Percentiles rank a stretch among this genome's conserved stretches.
phyloP scores from a whole-genome alignment of 2,329 filamentous ascomycete species.

The Stagonosporopsis cucurbitacearum region DNA sequence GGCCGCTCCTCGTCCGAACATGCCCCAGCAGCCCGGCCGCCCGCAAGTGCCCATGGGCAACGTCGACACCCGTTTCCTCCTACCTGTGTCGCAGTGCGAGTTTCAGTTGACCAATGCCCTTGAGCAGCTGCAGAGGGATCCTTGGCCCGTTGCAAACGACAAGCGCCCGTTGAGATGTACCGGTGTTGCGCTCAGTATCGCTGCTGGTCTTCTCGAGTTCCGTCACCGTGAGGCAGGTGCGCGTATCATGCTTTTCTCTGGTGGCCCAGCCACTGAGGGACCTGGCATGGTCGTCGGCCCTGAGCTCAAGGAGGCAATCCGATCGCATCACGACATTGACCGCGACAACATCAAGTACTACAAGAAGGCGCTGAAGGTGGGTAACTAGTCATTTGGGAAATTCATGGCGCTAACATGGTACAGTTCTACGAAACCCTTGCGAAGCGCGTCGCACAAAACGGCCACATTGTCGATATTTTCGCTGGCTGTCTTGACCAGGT shows the following conservation, averaged over 20 bases:
- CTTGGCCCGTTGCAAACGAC: conserved; percentile 96
- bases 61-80: conserved; percentile 85
- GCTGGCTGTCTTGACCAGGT: conserved; percentile 97
- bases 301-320: conserved; percentile 93
- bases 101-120: conserved; percentile 96
- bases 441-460: conserved; percentile 93
- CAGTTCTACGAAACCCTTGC: conserved; percentile 94
- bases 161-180: conserved; percentile 90
- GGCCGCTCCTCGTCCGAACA: conserved; percentile 71
- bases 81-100: conserved; percentile 94
- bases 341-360: conserved; percentile 99
- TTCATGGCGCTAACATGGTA: neutral
- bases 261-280: conserved; percentile 92
- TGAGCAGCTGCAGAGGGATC: conserved; percentile 94
- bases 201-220: conserved; percentile 88
- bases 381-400: conserved; percentile 17
- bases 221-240: conserved; percentile 96
- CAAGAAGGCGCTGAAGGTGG: conserved; percentile 95
- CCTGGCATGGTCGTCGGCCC: conserved; percentile 96
- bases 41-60: conserved; percentile 73
- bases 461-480: conserved; percentile 97
- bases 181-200: conserved; percentile 94
- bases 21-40: conserved; percentile 75
- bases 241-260: conserved; percentile 96
- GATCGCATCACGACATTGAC: conserved; percentile 98